Evolutionary conservation across 2,329 filamentous ascomycete species (phyloP), one percentile per base, ranked within the genome.

Genomic region (Lecanicillium sp.): DNA sequence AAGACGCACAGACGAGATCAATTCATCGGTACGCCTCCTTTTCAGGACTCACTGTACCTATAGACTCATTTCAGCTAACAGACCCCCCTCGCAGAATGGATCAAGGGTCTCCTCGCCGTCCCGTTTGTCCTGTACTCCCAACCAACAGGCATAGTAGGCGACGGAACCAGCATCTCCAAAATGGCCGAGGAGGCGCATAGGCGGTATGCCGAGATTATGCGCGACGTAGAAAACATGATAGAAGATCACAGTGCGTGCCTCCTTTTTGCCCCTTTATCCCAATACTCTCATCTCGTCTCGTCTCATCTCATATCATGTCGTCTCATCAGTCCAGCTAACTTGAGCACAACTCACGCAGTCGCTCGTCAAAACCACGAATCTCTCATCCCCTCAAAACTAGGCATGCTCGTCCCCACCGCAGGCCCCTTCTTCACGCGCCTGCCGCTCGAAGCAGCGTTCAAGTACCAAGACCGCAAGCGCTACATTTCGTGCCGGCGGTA

Each of bases 71-170:
- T 30, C 16, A 19, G 12, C 45, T 47, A 20, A 48, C 32, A 22
- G 27, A 11, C n/a, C 14, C n/a, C 28, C 19, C 15, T 29, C 20
- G 22, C 29, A 79, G 87, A 95, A 82, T 96, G 90, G 90, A 86
- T 96, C 70, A 96, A 98, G 65, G 85, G 83, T 29, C 75, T 96
- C 4, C 70, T 96, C 11, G 92, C 92, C 2, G 90, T 96, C 1
- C 92, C 92, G 0, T 98, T 98, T 57, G 90, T 98, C 29, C 76
- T 98, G 38, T 88, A 95, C 59, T 95, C 90, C 2, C 89, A 96
- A 57, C 92, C 92, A 4, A 94, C 87, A 1, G 87, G 87, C 15
- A 78, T 88, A 30, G 88, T 90, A 52, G 82, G 89, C 47, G 72
- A 78, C 50, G 76, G 76, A 44, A 68, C 74, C 39, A 74, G 70